Conservation (phyloP, 768 basidiomycete species). For the Lanmaoa pseudosensibilis region DNA sequence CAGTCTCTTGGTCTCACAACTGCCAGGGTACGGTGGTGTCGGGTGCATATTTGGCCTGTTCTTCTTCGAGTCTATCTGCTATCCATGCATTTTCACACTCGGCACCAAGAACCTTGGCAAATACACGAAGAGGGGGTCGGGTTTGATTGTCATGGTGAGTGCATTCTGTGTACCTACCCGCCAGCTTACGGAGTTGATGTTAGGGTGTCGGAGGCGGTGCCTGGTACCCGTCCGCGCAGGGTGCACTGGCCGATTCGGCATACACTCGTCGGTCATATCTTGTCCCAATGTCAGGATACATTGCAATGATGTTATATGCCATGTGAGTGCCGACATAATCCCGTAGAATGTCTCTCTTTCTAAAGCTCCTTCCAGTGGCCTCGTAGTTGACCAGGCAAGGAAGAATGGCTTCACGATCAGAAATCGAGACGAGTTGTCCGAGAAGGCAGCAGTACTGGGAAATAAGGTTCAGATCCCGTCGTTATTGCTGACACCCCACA, state of each 20-base stretch:
- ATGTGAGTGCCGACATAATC: slow-evolving; percentile 39
- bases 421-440: slow-evolving; percentile 44
- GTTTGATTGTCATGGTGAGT: slow-evolving; percentile 60
- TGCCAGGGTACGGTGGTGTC: slow-evolving; percentile 54
- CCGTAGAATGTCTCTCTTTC: background rate
- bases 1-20: slow-evolving; percentile 48
- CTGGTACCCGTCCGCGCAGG: slow-evolving; percentile 69
- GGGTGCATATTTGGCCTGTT: slow-evolving; percentile 63
- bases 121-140: slow-evolving; percentile 61
- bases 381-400: slow-evolving; percentile 51
- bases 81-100: slow-evolving; percentile 67
- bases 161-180: background rate
- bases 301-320: slow-evolving; percentile 58
- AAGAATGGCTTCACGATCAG: slow-evolving; percentile 51
- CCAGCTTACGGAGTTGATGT: background rate
- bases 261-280: slow-evolving; percentile 57
- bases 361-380: slow-evolving; percentile 39
- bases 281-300: slow-evolving; percentile 58
- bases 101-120: slow-evolving; percentile 63
- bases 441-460: slow-evolving; percentile 13
- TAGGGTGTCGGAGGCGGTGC: slow-evolving; percentile 64
- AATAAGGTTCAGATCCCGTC: background rate
- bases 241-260: slow-evolving; percentile 48
- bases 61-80: slow-evolving; percentile 78
- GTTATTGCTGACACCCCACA: background rate